phyloP scores from a whole-genome alignment of 2,329 filamentous ascomycete species.

The Paecilomyces formosus region DNA sequence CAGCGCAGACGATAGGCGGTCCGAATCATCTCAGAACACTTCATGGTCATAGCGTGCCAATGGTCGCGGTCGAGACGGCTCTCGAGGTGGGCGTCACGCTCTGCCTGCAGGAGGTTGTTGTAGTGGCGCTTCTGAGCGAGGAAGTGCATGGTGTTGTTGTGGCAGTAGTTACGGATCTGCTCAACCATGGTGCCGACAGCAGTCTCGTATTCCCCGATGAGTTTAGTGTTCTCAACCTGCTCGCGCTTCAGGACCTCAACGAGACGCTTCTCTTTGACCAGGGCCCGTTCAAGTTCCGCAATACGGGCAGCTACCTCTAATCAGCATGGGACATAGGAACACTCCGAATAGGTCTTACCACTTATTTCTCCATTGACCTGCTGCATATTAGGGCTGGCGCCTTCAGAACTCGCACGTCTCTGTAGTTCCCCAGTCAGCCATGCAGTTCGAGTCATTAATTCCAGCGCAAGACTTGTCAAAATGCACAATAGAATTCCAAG shows the following conservation, averaged over 20 bases:
- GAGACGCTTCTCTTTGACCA: slow-evolving; percentile 37
- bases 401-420: slow-evolving; percentile 37
- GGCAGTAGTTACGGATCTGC: slow-evolving; percentile 44
- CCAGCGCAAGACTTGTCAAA: neutral
- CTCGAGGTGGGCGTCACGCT: slow-evolving; percentile 42
- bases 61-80: slow-evolving; percentile 43
- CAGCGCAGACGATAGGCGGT: slow-evolving; percentile 40
- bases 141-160: slow-evolving; percentile 42
- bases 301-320: slow-evolving; percentile 35
- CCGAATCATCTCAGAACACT: slow-evolving; percentile 42
- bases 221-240: slow-evolving; percentile 39
- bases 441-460: neutral
- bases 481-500: neutral
- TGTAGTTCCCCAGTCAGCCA: slow-evolving; percentile 14
- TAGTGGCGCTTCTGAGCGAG: slow-evolving; percentile 41
- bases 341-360: slow-evolving; percentile 18
- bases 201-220: slow-evolving; percentile 43
- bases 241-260: slow-evolving; percentile 38
- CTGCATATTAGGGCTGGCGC: slow-evolving; percentile 30
- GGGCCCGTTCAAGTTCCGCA: slow-evolving; percentile 40
- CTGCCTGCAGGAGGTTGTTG: slow-evolving; percentile 43
- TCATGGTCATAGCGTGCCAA: slow-evolving; percentile 42
- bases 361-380: slow-evolving; percentile 38
- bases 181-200: slow-evolving; percentile 42
- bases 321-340: neutral